A percentile compares a stretch with the other conserved stretches of the same genome.
These are phyloP conservation scores for Yamadazyma kitorensis DNA, from an alignment of 805 yeast species.

Conservation along the genomic window DNA sequence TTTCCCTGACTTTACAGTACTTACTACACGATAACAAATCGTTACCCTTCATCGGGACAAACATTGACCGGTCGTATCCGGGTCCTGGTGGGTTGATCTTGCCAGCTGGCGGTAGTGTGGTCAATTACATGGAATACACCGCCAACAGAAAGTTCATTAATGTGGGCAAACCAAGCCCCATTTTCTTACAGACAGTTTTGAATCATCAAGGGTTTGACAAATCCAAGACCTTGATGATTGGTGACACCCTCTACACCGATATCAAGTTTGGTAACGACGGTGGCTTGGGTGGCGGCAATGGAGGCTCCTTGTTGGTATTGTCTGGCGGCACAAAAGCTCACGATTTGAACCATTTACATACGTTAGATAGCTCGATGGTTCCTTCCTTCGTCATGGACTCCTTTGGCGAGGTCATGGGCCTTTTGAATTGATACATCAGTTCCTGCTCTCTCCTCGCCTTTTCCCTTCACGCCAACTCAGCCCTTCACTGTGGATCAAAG, in stretches of 20 bases:
- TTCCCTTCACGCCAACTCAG: no score
- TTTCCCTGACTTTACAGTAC: constrained; percentile 37
- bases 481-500: no score
- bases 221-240: constrained; percentile 34
- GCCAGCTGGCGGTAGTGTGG: constrained; percentile 43
- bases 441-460: background rate
- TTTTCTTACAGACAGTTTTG: constrained; percentile 29
- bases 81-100: constrained; percentile 35
- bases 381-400: constrained; percentile 33
- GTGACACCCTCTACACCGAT: constrained; percentile 42
- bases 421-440: background rate
- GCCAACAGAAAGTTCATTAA: constrained; percentile 29
- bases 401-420: constrained; percentile 25
- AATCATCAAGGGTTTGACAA: constrained; percentile 24
- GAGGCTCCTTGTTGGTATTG: constrained; percentile 32
- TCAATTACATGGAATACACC: constrained; percentile 35
- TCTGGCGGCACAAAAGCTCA: constrained; percentile 32
- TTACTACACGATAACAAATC: constrained; percentile 27
- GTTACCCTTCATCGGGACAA: constrained; percentile 38
- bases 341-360: constrained; percentile 17
- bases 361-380: constrained; percentile 13
- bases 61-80: constrained; percentile 41
- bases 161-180: constrained; percentile 38
- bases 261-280: constrained; percentile 44
- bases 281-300: constrained; percentile 25